phyloP scores from a whole-genome alignment of 495 filamentous ascomycete species.

The Stereocaulon alpinum region DNA sequence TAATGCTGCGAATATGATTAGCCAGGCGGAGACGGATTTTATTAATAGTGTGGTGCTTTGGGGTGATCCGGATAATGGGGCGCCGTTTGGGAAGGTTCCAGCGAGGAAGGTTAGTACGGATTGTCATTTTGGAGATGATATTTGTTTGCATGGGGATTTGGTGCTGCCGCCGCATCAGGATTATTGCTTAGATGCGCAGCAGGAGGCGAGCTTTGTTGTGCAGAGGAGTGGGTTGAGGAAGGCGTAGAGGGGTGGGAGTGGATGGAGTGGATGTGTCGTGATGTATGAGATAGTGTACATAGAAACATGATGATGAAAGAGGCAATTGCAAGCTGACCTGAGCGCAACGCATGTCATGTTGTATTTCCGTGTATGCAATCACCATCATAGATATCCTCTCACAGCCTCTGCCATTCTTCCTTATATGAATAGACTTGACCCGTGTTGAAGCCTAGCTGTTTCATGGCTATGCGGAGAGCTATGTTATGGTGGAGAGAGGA shows the following conservation, averaged over 20 bases:
- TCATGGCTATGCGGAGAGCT: too few species aligned
- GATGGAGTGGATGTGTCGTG: too few species aligned
- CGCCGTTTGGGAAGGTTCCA: constrained; percentile 22
- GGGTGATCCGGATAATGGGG: constrained; percentile 29
- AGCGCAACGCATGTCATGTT: too few species aligned
- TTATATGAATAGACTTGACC: too few species aligned
- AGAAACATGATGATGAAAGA: too few species aligned
- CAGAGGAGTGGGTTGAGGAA: constrained; percentile 7
- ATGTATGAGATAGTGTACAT: too few species aligned
- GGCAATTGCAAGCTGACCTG: too few species aligned
- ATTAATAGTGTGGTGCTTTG: constrained; percentile 27
- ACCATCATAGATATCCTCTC: too few species aligned
- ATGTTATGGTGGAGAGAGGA: too few species aligned
- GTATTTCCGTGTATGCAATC: too few species aligned
- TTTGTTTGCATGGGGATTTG: constrained; percentile 26
- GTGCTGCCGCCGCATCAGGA: constrained; percentile 26
- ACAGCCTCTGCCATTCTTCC: too few species aligned
- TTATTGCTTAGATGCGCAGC: constrained; percentile 19
- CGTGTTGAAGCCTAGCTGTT: too few species aligned
- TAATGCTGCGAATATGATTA: constrained; percentile 26
- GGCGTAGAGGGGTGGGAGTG: not conserved
- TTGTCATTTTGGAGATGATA: constrained; percentile 29
- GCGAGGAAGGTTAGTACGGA: constrained; percentile 25
- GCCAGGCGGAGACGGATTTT: constrained; percentile 6
- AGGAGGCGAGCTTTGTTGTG: constrained; percentile 14